Evolutionary conservation across 306 rosid species (phyloP).

Genomic region (Citrullus amarus): DNA sequence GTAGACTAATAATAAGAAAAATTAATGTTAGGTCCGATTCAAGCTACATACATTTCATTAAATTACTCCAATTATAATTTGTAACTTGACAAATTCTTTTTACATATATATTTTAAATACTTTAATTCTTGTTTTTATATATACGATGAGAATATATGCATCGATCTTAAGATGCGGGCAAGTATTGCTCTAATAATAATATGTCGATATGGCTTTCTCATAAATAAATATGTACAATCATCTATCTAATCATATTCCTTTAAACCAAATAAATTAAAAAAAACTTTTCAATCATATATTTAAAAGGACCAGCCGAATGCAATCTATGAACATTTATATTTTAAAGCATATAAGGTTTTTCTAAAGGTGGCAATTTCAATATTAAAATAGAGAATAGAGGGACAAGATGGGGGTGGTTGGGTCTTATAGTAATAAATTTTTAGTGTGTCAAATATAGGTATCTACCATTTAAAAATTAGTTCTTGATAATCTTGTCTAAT

Average conservation of each 20-base stretch:
- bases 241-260: background rate
- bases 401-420: background rate
- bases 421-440: background rate
- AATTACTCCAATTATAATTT: no score
- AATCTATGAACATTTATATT: background rate
- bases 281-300: background rate
- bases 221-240: background rate
- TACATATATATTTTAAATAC: no score
- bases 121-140: no score
- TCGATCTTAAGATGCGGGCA: no score
- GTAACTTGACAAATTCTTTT: background rate
- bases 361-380: background rate
- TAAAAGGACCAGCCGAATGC: background rate
- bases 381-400: background rate
- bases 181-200: no score
- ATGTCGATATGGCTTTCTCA: background rate
- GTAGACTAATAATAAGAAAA: background rate
- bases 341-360: background rate
- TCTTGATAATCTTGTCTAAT: no score
- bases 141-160: no score
- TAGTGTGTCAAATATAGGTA: no score
- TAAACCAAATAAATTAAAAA: background rate
- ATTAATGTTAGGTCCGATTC: no score
- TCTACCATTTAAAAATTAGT: no score
- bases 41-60: no score